phyloP scores from a whole-genome alignment of 306 rosid genomes.

The Vigna unguiculata region DNA sequence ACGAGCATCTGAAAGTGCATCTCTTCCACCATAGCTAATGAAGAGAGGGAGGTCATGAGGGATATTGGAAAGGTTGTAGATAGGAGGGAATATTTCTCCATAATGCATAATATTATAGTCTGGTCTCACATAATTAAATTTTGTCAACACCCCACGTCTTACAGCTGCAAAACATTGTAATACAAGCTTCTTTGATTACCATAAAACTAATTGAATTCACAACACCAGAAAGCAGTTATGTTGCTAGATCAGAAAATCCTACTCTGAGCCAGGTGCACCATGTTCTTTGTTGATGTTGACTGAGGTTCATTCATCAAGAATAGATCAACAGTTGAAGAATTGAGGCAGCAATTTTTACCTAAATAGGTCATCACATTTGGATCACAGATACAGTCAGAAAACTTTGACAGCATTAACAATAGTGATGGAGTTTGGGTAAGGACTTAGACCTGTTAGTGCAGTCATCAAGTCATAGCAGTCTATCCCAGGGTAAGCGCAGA shows the following conservation, averaged over 20 bases:
- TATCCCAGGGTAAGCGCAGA: conserved; percentile 61
- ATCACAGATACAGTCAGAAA: not conserved
- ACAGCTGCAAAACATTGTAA: conserved; percentile 57
- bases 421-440: conserved; percentile 1
- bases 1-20: conserved; percentile 72
- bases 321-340: conserved; percentile 72
- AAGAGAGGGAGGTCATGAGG: conserved; percentile 77
- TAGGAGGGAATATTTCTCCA: conserved; percentile 66
- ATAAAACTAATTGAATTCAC: not conserved
- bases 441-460: conserved; percentile 62
- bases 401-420: not conserved
- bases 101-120: conserved; percentile 66
- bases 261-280: conserved; percentile 93
- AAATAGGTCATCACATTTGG: conserved; percentile 33
- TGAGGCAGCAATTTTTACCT: conserved; percentile 89
- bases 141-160: conserved; percentile 64
- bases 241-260: conserved; percentile 29
- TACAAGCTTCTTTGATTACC: not conserved
- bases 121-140: conserved; percentile 61
- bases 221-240: not conserved
- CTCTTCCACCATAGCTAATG: conserved; percentile 85
- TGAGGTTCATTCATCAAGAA: conserved; percentile 79
- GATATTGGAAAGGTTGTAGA: conserved; percentile 81
- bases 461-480: conserved; percentile 71
- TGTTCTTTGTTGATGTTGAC: conserved; percentile 78